These are phyloP conservation scores for Misopates orontium DNA, from an alignment of 257 asterid genomes.

Conservation along the genomic window DNA sequence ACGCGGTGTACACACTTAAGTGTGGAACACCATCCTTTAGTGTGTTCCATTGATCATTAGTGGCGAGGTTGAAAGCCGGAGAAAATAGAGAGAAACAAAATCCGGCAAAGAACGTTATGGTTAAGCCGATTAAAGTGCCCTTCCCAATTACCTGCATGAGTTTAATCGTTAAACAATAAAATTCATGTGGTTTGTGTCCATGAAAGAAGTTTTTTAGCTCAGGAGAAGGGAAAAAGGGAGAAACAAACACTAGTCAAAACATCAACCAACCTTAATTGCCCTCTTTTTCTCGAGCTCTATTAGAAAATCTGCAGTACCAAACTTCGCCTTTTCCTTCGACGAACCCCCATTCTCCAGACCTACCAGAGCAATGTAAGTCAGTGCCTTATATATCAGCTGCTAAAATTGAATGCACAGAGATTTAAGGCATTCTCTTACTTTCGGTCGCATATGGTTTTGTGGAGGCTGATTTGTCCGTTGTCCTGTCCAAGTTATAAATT, in stretches of 20 bases:
- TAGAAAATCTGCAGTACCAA: slow-evolving; percentile 82
- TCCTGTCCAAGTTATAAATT: slow-evolving; percentile 37
- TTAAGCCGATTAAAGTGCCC: slow-evolving; percentile 71
- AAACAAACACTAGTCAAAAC: no score
- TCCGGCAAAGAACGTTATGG: slow-evolving; percentile 81
- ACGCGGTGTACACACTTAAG: slow-evolving; percentile 77
- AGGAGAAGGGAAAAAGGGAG: no score
- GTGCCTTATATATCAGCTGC: not conserved
- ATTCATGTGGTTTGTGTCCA: no score
- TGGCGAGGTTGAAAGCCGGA: slow-evolving; percentile 89
- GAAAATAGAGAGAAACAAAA: slow-evolving; percentile 77
- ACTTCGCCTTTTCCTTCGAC: slow-evolving; percentile 46
- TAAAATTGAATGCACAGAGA: not conserved
- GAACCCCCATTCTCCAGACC: slow-evolving; percentile 54
- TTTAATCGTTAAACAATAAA: no score
- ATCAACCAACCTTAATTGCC: slow-evolving; percentile 64
- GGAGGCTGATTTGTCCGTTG: slow-evolving; percentile 27
- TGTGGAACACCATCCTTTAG: slow-evolving; percentile 65
- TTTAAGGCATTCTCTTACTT: slow-evolving; percentile 22
- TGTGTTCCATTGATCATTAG: slow-evolving; percentile 86
- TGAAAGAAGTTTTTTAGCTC: no score
- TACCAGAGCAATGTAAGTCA: slow-evolving; percentile 6
- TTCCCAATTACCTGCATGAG: slow-evolving; percentile 77
- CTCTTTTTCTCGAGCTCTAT: slow-evolving; percentile 78
- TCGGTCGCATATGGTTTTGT: slow-evolving; percentile 26